Conservation (phyloP, 129 eudicot genomes). For the Saussurea involucrata region DNA sequence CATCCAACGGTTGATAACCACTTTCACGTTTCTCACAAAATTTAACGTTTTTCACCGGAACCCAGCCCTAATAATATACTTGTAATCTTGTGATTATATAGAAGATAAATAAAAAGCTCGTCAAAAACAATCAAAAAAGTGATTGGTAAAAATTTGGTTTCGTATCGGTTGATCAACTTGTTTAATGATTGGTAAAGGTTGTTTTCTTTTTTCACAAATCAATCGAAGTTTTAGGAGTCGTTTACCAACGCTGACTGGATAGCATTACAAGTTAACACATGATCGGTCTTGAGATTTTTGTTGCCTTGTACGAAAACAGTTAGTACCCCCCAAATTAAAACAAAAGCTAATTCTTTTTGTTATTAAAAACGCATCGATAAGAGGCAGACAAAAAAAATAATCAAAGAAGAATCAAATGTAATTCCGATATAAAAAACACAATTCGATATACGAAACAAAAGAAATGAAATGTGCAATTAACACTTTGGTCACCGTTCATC, state of each 20-base stretch:
- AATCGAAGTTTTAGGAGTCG: background rate
- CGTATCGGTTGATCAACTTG: background rate
- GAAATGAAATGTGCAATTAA: background rate
- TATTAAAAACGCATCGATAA: too few species aligned
- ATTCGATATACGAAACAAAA: background rate
- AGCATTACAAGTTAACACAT: too few species aligned
- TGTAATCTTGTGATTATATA: background rate
- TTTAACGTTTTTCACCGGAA: too few species aligned
- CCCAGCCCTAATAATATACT: too few species aligned
- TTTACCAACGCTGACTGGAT: too few species aligned
- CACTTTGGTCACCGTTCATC: conserved; percentile 39
- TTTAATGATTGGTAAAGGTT: background rate
- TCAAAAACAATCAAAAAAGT: background rate
- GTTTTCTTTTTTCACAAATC: background rate
- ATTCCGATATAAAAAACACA: background rate
- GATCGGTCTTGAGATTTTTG: too few species aligned
- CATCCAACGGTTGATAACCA: too few species aligned
- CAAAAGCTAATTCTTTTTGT: too few species aligned
- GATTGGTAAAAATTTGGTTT: background rate
- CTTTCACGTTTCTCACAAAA: too few species aligned
- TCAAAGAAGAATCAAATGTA: background rate
- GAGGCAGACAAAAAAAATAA: too few species aligned
- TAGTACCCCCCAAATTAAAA: too few species aligned
- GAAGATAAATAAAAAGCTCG: background rate
- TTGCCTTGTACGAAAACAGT: too few species aligned